Evolutionary conservation across 805 yeast species (phyloP).

Genomic region (Saturnispora saitoi): DNA sequence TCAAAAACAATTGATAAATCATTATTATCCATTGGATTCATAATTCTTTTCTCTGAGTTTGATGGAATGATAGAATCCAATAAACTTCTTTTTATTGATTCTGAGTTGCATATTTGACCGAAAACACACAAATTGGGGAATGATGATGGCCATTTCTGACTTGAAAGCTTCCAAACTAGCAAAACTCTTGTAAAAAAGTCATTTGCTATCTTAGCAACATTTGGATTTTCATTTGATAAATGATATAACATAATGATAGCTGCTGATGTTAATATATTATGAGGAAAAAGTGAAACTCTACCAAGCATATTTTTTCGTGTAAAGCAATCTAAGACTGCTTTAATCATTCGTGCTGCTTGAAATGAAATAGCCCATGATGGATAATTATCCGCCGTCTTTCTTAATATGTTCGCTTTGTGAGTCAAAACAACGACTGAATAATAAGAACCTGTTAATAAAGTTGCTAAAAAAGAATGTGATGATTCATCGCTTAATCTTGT

Average conservation of each 20-base stretch:
- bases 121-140: conserved; percentile 45
- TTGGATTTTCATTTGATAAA: conserved; percentile 28
- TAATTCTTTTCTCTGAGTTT: neutral
- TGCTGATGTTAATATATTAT: conserved; percentile 44
- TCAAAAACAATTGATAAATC: conserved; percentile 6
- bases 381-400: conserved; percentile 24
- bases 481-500: conserved; percentile 49
- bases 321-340: conserved; percentile 50
- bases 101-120: conserved; percentile 31
- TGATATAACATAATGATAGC: conserved; percentile 65
- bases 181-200: conserved; percentile 19
- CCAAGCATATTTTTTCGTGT: conserved; percentile 44
- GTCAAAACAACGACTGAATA: conserved; percentile 64
- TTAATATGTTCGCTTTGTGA: conserved; percentile 58
- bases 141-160: conserved; percentile 50
- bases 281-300: conserved; percentile 32
- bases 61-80: conserved; percentile 11
- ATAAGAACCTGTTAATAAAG: conserved; percentile 57
- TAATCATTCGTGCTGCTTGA: conserved; percentile 72
- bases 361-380: conserved; percentile 78
- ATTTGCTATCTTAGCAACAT: conserved; percentile 19
- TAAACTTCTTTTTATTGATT: conserved; percentile 17
- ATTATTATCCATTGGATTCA: conserved; percentile 6
- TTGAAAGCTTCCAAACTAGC: conserved; percentile 29
- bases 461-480: conserved; percentile 48